A percentile compares a stretch with the other conserved stretches of the same genome.
Conservation (phyloP, 2,329 filamentous ascomycete genomes). For the Talaromyces sp. region DNA sequence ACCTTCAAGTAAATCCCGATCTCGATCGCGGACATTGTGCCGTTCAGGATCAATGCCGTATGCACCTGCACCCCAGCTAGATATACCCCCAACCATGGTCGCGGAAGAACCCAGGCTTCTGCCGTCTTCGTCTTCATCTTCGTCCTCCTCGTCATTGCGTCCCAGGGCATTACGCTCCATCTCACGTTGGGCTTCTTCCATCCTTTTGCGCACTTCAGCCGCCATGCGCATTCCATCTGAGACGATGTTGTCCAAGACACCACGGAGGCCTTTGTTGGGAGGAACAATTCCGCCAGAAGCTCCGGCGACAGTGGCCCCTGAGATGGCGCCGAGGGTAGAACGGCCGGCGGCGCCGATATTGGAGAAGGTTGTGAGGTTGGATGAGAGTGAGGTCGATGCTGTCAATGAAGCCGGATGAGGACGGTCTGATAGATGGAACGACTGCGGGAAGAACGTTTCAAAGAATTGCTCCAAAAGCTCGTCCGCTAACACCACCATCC, state of each 20-base stretch:
- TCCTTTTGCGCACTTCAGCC: slow-evolving; percentile 80
- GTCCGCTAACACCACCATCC: slow-evolving; percentile 96
- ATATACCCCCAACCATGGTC: slow-evolving; percentile 31
- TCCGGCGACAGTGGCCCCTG: slow-evolving; percentile 41
- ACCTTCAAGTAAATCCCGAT: slow-evolving; percentile 67
- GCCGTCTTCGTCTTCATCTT: slow-evolving; percentile 61
- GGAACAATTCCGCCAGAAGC: slow-evolving; percentile 57
- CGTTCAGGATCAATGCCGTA: slow-evolving; percentile 56
- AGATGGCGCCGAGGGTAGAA: slow-evolving; percentile 27
- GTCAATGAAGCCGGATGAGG: slow-evolving; percentile 44
- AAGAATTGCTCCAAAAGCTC: slow-evolving; percentile 96
- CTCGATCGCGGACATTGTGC: slow-evolving; percentile 60
- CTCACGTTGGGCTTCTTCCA: slow-evolving; percentile 93
- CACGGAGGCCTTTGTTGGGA: slow-evolving; percentile 70
- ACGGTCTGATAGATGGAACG: slow-evolving; percentile 77
- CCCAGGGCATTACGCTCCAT: slow-evolving; percentile 72
- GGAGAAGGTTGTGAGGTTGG: slow-evolving; percentile 79
- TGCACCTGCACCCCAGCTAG: slow-evolving; percentile 37
- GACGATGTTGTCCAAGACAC: slow-evolving; percentile 94
- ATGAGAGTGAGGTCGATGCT: slow-evolving; percentile 49
- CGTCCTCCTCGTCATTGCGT: slow-evolving; percentile 59
- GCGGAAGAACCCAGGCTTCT: slow-evolving; percentile 25
- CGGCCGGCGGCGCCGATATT: slow-evolving; percentile 55
- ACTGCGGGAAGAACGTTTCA: slow-evolving; percentile 88
- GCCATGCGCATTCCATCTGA: slow-evolving; percentile 96